phyloP scores from a whole-genome alignment of 305 asterid genomes.

The Andrographis paniculata region DNA sequence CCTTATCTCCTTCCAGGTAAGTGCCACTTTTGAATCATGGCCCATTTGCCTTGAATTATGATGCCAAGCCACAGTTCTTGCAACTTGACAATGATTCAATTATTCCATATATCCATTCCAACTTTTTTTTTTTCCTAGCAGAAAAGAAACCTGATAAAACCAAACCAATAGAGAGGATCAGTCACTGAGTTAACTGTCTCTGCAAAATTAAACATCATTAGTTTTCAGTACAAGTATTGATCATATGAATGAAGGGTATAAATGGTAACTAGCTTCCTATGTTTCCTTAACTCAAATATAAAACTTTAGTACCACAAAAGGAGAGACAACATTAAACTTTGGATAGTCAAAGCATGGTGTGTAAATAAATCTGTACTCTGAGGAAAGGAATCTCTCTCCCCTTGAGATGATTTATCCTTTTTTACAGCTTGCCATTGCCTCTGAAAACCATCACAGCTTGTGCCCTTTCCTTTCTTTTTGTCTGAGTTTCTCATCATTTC shows the following conservation, averaged over 20 bases:
- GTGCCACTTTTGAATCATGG: constrained; percentile 4
- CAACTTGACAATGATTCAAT: neutral
- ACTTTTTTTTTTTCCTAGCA: neutral
- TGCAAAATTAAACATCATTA: too few species aligned
- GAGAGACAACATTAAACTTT: neutral
- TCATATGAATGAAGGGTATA: neutral
- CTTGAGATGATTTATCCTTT: neutral
- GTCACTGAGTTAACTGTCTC: too few species aligned
- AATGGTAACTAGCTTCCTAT: neutral
- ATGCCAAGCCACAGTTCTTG: neutral
- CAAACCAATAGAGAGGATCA: neutral
- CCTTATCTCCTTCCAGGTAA: neutral
- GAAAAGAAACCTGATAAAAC: neutral
- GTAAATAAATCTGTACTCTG: neutral
- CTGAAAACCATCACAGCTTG: neutral
- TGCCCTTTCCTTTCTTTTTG: neutral
- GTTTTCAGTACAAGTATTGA: too few species aligned
- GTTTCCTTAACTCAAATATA: neutral
- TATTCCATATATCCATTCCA: too few species aligned
- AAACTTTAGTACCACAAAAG: neutral
- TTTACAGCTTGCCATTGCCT: neutral
- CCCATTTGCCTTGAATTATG: neutral
- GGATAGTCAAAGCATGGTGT: neutral
- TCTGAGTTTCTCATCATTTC: neutral
- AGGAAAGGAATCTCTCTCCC: neutral